These are phyloP conservation scores for Austroboletus sp. DNA, from an alignment of 1,284 basidiomycete species.

Conservation along the genomic window DNA sequence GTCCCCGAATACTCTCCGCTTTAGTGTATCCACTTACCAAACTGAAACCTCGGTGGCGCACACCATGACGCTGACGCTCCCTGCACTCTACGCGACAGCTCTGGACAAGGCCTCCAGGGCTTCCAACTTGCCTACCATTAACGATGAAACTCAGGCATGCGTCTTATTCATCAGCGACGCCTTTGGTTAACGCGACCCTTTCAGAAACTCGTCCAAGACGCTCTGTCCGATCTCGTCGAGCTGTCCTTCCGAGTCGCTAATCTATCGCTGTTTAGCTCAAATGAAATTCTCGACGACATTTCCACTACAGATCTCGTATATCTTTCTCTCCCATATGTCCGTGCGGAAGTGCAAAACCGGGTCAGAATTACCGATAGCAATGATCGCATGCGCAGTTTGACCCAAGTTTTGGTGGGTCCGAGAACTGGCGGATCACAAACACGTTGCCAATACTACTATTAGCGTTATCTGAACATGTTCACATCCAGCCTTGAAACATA, in stretches of 20 bases:
- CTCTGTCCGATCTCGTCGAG: conserved; percentile 47
- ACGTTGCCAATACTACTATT: conserved; percentile 18
- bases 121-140: conserved; percentile 40
- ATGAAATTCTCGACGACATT: conserved; percentile 82
- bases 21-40: not conserved
- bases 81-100: conserved; percentile 41
- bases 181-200: conserved; percentile 12
- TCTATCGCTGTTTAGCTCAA: conserved; percentile 77
- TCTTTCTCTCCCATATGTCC: conserved; percentile 68
- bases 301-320: conserved; percentile 76
- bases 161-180: not conserved
- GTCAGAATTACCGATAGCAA: conserved; percentile 52
- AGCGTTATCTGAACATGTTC: conserved; percentile 60
- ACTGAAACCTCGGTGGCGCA: conserved; percentile 1
- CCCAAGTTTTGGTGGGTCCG: conserved; percentile 54
- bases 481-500: conserved; percentile 59
- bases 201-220: conserved; percentile 54
- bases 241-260: conserved; percentile 46
- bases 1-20: conserved; percentile 15
- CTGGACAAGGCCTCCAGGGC: conserved; percentile 42
- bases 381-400: conserved; percentile 55
- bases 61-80: conserved; percentile 36
- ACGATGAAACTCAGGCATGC: conserved; percentile 47
- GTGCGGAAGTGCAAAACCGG: conserved; percentile 67
- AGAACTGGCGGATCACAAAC: conserved; percentile 7